Percentiles rank a stretch among this genome's conserved stretches.
Evolutionary conservation across 176 grass and related monocot species (phyloP).

Genomic region (Poa pratensis): DNA sequence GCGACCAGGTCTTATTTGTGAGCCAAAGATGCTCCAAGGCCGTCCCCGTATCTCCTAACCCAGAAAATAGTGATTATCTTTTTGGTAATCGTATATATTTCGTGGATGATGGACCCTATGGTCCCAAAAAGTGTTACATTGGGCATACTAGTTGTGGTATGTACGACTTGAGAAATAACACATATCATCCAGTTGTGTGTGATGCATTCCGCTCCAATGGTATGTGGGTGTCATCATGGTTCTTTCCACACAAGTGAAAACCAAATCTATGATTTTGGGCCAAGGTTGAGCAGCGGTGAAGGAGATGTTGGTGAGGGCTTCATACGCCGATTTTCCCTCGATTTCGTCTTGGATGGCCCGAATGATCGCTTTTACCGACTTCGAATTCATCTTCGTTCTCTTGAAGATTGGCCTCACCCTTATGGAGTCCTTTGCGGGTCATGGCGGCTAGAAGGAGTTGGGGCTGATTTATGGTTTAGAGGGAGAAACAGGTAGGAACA

Average conservation of each 20-base stretch:
- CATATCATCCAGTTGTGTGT: not conserved
- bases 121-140: not conserved
- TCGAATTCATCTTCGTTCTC: no score
- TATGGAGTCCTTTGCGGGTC: no score
- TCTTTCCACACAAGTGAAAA: not conserved
- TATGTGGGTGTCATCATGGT: not conserved
- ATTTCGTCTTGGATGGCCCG: no score
- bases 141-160: not conserved
- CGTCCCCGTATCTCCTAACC: not conserved
- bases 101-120: not conserved
- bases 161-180: not conserved
- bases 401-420: no score
- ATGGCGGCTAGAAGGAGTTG: no score
- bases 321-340: no score
- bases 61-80: not conserved
- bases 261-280: no score
- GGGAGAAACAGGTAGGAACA: no score
- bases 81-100: not conserved
- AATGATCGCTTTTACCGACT: no score
- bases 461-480: no score
- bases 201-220: not conserved
- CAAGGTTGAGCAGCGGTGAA: no score
- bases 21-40: not conserved
- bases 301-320: no score
- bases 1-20: not conserved